Evolutionary conservation across 352 stramenopile species (phyloP), one percentile per base, ranked within the genome.

Genomic region (Phytophthora megakarya): DNA sequence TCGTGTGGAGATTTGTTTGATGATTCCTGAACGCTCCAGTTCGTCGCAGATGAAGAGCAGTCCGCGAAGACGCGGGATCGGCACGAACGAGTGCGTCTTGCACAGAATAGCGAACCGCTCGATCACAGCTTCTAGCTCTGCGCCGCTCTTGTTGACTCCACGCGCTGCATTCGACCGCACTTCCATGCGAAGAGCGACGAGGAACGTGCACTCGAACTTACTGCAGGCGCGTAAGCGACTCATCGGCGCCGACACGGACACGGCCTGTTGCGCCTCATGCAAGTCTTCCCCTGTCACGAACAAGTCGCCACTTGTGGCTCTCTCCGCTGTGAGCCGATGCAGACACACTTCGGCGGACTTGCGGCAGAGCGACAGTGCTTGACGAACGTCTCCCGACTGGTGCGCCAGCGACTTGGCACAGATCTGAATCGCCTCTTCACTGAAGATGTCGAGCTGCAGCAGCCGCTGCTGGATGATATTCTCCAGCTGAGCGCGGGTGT

Each of bases 161-260:
- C 68, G 68, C 18, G 47, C 40, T 39, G 58, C 57, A 19, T 66
- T 74, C 18, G 72, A 40, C 35, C 82, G 85, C 30, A 86, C 62
- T 59, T 89, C 80, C 72, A 88, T 86, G 19, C 73, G 70, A 23
- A 92, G 61, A 19, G 82, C 82, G 30, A 92, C 66, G 5, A 92
- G 63, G 42, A 92, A 89, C 15, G 86, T 78, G 46, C 80, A 89
- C 59, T 92, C 82, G 51, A 92, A 89, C 44, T 88, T 88, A 47
- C 80, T 87, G 46, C 76, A 88, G 21, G 75, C 71, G 9, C 67
- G 65, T 30, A 92, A 67, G 16, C 82, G 78, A 26, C 73, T 75
- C 53, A 87, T 69, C 21, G 78, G 78, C 15, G 79, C 79, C 1
- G 79, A 91, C 21, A 86, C 62, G 1, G 78, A 86, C 44, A 86